Percentiles rank a stretch among this genome's conserved stretches.
Evolutionary conservation across 371 early-diverging fungal species (phyloP).

Genomic region (Umbelopsis sp.): DNA sequence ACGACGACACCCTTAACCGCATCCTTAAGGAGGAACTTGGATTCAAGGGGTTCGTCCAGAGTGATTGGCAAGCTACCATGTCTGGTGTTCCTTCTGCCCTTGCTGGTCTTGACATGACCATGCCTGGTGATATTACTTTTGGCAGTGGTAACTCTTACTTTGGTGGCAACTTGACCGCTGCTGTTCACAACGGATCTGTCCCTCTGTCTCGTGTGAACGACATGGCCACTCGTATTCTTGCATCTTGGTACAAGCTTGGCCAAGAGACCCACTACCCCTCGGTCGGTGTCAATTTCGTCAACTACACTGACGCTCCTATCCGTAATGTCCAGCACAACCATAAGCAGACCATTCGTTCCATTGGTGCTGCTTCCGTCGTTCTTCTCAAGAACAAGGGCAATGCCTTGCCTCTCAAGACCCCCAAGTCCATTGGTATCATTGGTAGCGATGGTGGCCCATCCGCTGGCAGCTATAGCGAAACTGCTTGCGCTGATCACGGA

Average conservation of each 20-base stretch:
- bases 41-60: slow-evolving; percentile 48
- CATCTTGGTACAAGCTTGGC: slow-evolving; percentile 53
- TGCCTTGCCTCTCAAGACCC: slow-evolving; percentile 38
- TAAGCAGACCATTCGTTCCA: slow-evolving; percentile 32
- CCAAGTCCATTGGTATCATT: slow-evolving; percentile 47
- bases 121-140: slow-evolving; percentile 56
- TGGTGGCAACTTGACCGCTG: slow-evolving; percentile 38
- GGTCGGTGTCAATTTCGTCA: slow-evolving; percentile 33
- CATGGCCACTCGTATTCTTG: slow-evolving; percentile 61
- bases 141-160: slow-evolving; percentile 33
- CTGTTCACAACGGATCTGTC: slow-evolving; percentile 33
- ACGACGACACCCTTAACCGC: slow-evolving; percentile 43
- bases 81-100: slow-evolving; percentile 40
- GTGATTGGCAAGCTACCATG: slow-evolving; percentile 42
- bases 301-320: slow-evolving; percentile 23
- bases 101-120: slow-evolving; percentile 62
- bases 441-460: slow-evolving; percentile 51
- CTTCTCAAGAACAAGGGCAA: slow-evolving; percentile 49
- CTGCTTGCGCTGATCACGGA: slow-evolving; percentile 33
- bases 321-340: slow-evolving; percentile 52
- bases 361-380: slow-evolving; percentile 58
- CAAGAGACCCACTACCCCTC: slow-evolving; percentile 49
- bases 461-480: slow-evolving; percentile 25
- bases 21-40: slow-evolving; percentile 55
- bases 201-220: slow-evolving; percentile 49